Evolutionary conservation across 116 monocot genomes (phyloP).

Genomic region (Iris pallida): DNA sequence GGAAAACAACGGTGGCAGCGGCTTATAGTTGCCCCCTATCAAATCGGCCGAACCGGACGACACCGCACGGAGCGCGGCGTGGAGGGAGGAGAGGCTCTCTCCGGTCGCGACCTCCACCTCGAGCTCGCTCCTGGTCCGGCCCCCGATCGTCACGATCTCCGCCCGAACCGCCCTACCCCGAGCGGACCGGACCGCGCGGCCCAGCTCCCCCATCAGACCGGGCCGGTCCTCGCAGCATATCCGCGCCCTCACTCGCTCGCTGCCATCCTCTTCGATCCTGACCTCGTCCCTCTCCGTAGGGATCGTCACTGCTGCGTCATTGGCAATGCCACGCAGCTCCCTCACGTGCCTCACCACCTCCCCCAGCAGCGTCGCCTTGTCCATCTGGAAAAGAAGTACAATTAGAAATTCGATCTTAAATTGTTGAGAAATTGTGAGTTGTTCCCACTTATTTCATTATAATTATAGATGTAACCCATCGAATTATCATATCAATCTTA

Average conservation of each 20-base stretch:
- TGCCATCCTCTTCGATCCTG: slow-evolving; percentile 19
- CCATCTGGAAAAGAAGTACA: slow-evolving; percentile 44
- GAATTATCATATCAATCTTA: too few relatives aligned
- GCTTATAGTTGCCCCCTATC: slow-evolving; percentile 20
- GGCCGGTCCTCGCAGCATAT: slow-evolving; percentile 78
- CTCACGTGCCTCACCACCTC: slow-evolving; percentile 88
- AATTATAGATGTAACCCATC: too few relatives aligned
- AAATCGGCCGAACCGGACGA: slow-evolving; percentile 21
- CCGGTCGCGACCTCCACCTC: slow-evolving; percentile 31
- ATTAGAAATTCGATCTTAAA: neutral
- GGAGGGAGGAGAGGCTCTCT: slow-evolving; percentile 25
- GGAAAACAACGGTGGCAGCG: slow-evolving; percentile 24
- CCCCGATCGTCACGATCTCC: slow-evolving; percentile 71
- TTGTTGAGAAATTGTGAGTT: neutral
- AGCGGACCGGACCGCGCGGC: slow-evolving; percentile 53
- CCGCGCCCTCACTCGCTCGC: slow-evolving; percentile 33
- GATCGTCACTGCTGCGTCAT: slow-evolving; percentile 32
- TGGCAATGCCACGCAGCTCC: slow-evolving; percentile 45
- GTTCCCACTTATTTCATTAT: too few relatives aligned
- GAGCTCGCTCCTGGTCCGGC: slow-evolving; percentile 58
- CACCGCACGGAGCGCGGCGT: slow-evolving; percentile 43
- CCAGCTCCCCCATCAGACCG: slow-evolving; percentile 57
- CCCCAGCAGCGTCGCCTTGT: slow-evolving; percentile 79
- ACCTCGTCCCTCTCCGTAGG: slow-evolving; percentile 65
- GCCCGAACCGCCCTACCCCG: slow-evolving; percentile 49